Evolutionary conservation across 2,329 filamentous ascomycete genomes (phyloP), one percentile per base, ranked within the genome.

Genomic region (Trichoderma sp.): DNA sequence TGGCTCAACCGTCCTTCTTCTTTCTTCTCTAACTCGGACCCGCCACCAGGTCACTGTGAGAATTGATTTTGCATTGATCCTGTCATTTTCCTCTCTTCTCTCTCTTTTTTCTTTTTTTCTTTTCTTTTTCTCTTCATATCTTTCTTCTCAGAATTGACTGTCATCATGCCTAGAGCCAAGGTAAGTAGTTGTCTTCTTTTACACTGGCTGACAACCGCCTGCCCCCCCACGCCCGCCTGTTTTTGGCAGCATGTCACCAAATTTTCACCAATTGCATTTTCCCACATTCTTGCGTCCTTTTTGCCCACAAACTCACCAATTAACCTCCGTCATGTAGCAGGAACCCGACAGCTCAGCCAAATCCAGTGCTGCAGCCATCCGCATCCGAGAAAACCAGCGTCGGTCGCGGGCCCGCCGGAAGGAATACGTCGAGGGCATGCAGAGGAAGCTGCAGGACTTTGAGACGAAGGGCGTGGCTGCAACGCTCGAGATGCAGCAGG

Each of bases 321-420:
- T 18, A 30, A 58, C 11, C 15, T 15, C 3, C 6, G 7, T 47
- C 43, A 30, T 71, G 34, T 28, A 71, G 62, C 66, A 71, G 26
- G 72, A 73, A 63, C 62, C 15, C 63, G 47, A 74, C 70, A 72
- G 57, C 34, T 71, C 72, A n/a, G 69, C 71, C 51, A 77, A 78
- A 12, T 71, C 76, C 36, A 80, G 79, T 70, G 78, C 80, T 64
- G 79, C 80, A 61, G 80, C 79, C 68, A 72, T 81, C 69, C 82
- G 82, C 71, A 83, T 84, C 74, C 83, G 86, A 74, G 83, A 87
- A 73, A 88, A 86, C 77, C 87, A 89, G 79, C 85, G 86, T 61
- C 84, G 84, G 43, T 86, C 84, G 18, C 83, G 87, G 43, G 85
- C 84, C 32, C 85, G 86, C 47, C 84, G 83, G 36, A 84, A 84